Evolutionary conservation across 225 moss, liverwort and hornwort genomes (phyloP), one percentile per base, ranked within the genome.

Genomic region (Straminergon stramineum): DNA sequence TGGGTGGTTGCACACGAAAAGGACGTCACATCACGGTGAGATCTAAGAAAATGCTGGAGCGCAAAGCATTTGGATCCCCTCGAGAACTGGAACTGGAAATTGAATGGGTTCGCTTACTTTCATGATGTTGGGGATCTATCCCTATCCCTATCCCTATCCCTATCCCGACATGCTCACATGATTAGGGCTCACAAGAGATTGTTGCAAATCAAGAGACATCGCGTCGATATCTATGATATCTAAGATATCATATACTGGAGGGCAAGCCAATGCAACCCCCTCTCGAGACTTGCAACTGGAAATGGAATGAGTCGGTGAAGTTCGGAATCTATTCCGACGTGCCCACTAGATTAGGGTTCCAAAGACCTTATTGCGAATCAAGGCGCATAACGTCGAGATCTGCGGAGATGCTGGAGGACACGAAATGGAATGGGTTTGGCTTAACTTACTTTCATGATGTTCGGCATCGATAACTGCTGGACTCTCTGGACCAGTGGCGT

Each of bases 381-480:
- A 31, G 31, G 61, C 13, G 20, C 81, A 30, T 43, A 20, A 8
- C 20, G 31, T 81, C 31, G 43, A 81, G 41, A 28, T 80, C 41
- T 60, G 41, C 41, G 39, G 41, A 30, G 41, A 41, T 37, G 60
- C 41, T 4, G 80, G 60, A 60, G 28, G 30, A 30, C 80, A 81
- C 61, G 81, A 81, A 61, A 28, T 81, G 41, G 15, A 28, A 41
- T 24, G 8, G 43, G 34, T 31, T 75, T 9, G 30, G 28, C 12
- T 60, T 5, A 5, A 32, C 89, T 76, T 90, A 92, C 92, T 92
- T 73, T 85, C 85, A 71, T 85, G 85, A 30, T 87, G 92, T 37
- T 94, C 94, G 58, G 90, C 92, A 75, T 94, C 94, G 57, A 92
- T 94, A n/a, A 94, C 94, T 57, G 92, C 94, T 12, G 94, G 92